Evolutionary conservation across 306 rosid species (phyloP), one percentile per base, ranked within the genome.

Genomic region (Myrica gale): DNA sequence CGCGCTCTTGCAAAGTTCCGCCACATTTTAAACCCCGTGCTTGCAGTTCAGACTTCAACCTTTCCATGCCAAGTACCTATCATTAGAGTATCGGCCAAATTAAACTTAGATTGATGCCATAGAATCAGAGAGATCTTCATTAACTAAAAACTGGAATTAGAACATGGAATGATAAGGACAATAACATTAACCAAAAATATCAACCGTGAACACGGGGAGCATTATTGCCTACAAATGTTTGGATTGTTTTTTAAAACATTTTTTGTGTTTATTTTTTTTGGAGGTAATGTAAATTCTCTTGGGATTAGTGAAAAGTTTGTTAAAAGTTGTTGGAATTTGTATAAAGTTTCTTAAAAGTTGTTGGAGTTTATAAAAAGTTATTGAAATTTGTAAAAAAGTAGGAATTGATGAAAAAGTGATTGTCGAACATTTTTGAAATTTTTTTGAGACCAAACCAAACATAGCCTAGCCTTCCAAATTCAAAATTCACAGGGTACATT

Each of bases 1-100:
- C 97, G 13, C 97, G 97, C 88, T 92, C 98, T 72, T 85, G 87
- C 80, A 92, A 71, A 32, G 98, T 88, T 44, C 99, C 99, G 43
- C 99, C 99, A 44, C 97, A 96, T 85, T 96, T 96, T 45, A 96
- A 75, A 9, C 99, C 99, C 10, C 66, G 83, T 0, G 82, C 84
- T 84, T 90, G 98, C 79, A 96, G 84, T 81, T 92, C 99, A 16
- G 82, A 67, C 84, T 92, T 96, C 41, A 96, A 88, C 73, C 84
- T 90, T 75, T 92, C 98, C 85, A 88, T 20, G 78, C 99, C 99
- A 74, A 92, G 87, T 80, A 71, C 88, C 99, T 96, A 84, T 21
- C 42, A 79, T 17, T 23, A 65, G 12, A 10, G 19, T 4, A 12
- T 32, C 3, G 42, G 42, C 54, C 17, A 54, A 58, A 12, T 0